phyloP scores from a whole-genome alignment of 495 filamentous ascomycete species.

The Neurospora sp. region DNA sequence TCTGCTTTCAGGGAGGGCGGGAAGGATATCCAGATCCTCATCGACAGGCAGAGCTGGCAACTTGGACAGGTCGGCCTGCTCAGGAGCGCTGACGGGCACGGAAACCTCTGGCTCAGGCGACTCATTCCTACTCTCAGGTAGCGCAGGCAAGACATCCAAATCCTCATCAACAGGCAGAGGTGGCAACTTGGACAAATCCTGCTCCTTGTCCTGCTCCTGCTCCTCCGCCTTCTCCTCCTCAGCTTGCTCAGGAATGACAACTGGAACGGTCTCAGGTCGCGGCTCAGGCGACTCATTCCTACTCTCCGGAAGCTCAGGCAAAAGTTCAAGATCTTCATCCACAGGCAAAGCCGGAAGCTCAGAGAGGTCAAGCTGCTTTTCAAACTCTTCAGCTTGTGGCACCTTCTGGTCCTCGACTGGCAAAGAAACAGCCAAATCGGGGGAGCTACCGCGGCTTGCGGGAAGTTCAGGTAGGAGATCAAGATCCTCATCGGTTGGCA shows the following conservation, averaged over 20 bases:
- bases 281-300: slow-evolving; percentile 2
- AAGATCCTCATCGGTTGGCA: background rate
- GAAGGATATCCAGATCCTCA: background rate
- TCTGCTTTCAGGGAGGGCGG: background rate
- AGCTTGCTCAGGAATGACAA: background rate
- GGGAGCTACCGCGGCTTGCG: slow-evolving; percentile 4
- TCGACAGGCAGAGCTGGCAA: background rate
- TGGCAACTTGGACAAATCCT: slow-evolving; percentile 1
- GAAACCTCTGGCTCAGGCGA: background rate
- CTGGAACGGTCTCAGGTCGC: background rate
- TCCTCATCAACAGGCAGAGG: background rate
- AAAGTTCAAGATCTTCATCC: background rate
- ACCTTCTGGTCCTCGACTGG: background rate
- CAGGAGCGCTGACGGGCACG: background rate
- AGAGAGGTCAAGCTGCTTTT: background rate
- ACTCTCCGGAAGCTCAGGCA: slow-evolving; percentile 10
- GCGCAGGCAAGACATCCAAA: background rate
- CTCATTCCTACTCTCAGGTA: background rate
- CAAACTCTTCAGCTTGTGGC: background rate
- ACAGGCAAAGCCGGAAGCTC: background rate
- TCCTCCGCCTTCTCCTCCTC: slow-evolving; percentile 4
- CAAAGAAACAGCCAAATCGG: background rate
- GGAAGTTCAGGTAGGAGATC: slow-evolving; percentile 5
- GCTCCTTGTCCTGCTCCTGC: background rate
- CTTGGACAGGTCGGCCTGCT: background rate